phyloP scores from a whole-genome alignment of 495 filamentous ascomycete species.

The Aspergillus kassunensis region DNA sequence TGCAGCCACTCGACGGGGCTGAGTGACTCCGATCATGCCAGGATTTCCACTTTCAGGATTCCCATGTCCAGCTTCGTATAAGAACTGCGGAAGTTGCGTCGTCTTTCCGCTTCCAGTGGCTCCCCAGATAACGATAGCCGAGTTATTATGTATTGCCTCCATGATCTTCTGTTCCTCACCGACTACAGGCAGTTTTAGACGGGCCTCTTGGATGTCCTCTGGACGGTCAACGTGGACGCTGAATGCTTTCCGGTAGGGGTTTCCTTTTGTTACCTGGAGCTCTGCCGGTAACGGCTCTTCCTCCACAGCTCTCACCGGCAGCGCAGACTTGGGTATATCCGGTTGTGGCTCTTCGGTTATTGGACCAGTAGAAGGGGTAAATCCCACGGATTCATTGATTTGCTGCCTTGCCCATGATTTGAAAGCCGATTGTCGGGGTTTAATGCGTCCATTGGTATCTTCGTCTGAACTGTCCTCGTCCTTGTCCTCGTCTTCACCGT shows the following conservation, averaged over 20 bases:
- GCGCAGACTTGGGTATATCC: constrained; percentile 22
- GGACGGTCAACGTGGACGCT: constrained; percentile 68
- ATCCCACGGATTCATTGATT: constrained; percentile 70
- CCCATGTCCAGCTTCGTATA: constrained; percentile 92
- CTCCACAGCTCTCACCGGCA: constrained; percentile 45
- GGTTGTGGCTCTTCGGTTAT: constrained; percentile 27
- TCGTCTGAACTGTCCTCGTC: too few species aligned
- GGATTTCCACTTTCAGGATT: constrained; percentile 69
- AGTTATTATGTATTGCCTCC: constrained; percentile 91
- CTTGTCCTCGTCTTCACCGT: constrained; percentile 24
- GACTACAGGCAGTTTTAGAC: constrained; percentile 82
- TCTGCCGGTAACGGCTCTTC: constrained; percentile 75
- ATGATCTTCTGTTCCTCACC: constrained; percentile 97
- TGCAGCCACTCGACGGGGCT: constrained; percentile 88
- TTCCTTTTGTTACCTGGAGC: constrained; percentile 56
- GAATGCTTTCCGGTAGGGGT: constrained; percentile 67
- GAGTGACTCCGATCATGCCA: constrained; percentile 92
- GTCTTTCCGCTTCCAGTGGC: constrained; percentile 97
- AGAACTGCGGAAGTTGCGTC: constrained; percentile 92
- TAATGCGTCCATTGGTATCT: constrained; percentile 35
- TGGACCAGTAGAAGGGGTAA: constrained; percentile 47
- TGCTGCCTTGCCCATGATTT: constrained; percentile 89
- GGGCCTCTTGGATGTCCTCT: constrained; percentile 68
- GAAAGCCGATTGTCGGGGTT: constrained; percentile 65
- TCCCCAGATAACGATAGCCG: constrained; percentile 87